phyloP scores from a whole-genome alignment of 2,329 filamentous ascomycete genomes.

The Trichoderma citrinoviride region DNA sequence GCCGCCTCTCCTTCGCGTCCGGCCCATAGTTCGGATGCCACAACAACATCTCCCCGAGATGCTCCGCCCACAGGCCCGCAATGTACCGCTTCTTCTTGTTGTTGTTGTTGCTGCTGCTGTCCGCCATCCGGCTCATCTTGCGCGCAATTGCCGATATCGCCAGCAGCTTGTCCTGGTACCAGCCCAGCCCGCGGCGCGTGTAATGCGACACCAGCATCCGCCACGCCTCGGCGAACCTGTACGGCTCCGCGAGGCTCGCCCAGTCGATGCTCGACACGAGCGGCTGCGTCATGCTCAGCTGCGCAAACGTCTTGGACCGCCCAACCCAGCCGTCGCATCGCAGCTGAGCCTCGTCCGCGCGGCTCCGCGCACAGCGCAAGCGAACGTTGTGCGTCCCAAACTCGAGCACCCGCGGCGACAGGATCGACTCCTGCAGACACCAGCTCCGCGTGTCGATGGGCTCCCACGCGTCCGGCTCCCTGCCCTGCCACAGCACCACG shows the following conservation, averaged over 20 bases:
- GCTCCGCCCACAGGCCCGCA: conserved; percentile 2
- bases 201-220: conserved; percentile 11
- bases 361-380: background rate
- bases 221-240: conserved; percentile 6
- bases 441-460: conserved; percentile 7
- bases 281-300: conserved; percentile 1
- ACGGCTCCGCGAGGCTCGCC: background rate
- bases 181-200: conserved; percentile 6
- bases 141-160: conserved; percentile 12
- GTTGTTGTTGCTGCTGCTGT: too few species aligned
- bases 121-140: background rate
- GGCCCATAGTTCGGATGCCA: conserved; percentile 11
- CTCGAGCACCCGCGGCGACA: conserved; percentile 8
- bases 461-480: conserved; percentile 5
- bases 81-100: background rate
- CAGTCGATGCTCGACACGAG: conserved; percentile 2
- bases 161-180: conserved; percentile 9
- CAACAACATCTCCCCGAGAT: background rate
- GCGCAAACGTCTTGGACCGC: conserved; percentile 3
- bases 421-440: conserved; percentile 11
- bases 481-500: conserved; percentile 1
- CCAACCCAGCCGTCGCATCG: background rate
- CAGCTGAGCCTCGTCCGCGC: background rate
- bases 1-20: background rate
- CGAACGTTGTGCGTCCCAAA: conserved; percentile 5